Base-by-base conservation (phyloP, 2,329 filamentous ascomycete genomes). In the Xylariaceae sp. region DNA sequence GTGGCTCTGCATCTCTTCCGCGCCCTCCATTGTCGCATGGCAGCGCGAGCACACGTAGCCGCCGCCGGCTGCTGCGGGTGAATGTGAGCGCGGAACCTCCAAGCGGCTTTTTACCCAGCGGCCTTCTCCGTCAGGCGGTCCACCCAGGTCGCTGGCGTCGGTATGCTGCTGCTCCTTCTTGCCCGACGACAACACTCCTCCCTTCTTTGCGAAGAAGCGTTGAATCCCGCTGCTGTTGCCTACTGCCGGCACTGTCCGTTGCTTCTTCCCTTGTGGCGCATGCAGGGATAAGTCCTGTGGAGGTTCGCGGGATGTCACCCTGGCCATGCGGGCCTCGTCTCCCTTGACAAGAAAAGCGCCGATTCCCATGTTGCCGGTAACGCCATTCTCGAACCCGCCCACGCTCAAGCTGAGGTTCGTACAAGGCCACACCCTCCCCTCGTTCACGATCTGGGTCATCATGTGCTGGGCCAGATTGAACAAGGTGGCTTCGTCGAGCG, bases 321-420 rank as follows among this genome's bases (percentile, higher is more conserved):
- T 76, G 53, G 71, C 63, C 47, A 66, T 66, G 50, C 75, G 73
- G 44, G 77, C 77, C 57, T 82, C 78, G 24, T 83, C 78, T 24
- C 81, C 81, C 64, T 83, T 83, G 17, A 95, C 69, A n/a, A 98
- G 69, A 56, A 96, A 97, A 1, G 77, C 73, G 31, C 84, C 83
- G 50, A 98, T 97, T 23, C 84, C 86, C 69, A 81, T 82, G 56
- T 95, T 97, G 4, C 86, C 84, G 28, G 74, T 78, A 41, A 90
- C 69, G 2, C 87, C 85, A 49, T 96, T 88, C 60, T 97, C 89
- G 49, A 97, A 96, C 0, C 88, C 89, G n/a, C 80, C 82, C 16
- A 97, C 87, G 48, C 84, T 89, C 31, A 97, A 66, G 41, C 86
- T 92, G 7, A 98, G 69, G 56, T 95, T 92, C n/a, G 80, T 72